Percentiles rank a stretch among this genome's conserved stretches.
These are phyloP conservation scores for Halteria grandinella DNA, from an alignment of 73 alveolate species.

Conservation along the genomic window DNA sequence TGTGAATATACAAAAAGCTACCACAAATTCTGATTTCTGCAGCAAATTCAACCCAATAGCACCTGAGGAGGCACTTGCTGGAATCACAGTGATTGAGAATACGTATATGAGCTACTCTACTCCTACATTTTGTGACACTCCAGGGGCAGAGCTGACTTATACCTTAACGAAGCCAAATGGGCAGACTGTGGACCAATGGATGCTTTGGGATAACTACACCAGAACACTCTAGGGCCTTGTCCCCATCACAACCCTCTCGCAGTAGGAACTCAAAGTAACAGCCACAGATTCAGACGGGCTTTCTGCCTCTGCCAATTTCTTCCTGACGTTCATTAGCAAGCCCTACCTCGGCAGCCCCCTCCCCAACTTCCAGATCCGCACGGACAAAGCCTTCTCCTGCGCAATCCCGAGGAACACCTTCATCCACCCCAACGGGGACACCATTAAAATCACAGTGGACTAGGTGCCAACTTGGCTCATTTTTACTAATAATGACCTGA, in stretches of 20 bases:
- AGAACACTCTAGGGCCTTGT: conserved; percentile 28
- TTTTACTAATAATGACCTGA: background rate
- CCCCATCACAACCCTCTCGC: conserved; percentile 7
- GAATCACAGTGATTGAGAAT: conserved; percentile 25
- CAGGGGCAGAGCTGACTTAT: conserved; percentile 6
- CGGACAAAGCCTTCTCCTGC: conserved; percentile 1
- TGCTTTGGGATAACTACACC: conserved; percentile 25
- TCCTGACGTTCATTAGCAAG: background rate
- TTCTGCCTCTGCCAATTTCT: conserved; percentile 14
- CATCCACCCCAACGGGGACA: conserved; percentile 14
- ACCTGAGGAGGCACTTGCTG: background rate
- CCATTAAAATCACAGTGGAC: background rate
- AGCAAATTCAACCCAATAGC: background rate
- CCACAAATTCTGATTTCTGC: conserved; percentile 9
- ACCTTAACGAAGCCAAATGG: conserved; percentile 13
- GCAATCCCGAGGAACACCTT: conserved; percentile 28
- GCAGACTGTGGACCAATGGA: conserved; percentile 29
- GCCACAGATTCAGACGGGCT: conserved; percentile 46
- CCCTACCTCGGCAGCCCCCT: conserved; percentile 21
- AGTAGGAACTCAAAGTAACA: conserved; percentile 14
- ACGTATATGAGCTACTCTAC: conserved; percentile 8
- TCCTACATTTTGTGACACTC: conserved; percentile 13
- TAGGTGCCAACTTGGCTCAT: conserved; percentile 29
- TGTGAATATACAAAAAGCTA: too few species aligned
- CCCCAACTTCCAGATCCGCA: background rate